Conservation (phyloP, 2,329 filamentous ascomycete species). For the Talaromyces sp. region DNA sequence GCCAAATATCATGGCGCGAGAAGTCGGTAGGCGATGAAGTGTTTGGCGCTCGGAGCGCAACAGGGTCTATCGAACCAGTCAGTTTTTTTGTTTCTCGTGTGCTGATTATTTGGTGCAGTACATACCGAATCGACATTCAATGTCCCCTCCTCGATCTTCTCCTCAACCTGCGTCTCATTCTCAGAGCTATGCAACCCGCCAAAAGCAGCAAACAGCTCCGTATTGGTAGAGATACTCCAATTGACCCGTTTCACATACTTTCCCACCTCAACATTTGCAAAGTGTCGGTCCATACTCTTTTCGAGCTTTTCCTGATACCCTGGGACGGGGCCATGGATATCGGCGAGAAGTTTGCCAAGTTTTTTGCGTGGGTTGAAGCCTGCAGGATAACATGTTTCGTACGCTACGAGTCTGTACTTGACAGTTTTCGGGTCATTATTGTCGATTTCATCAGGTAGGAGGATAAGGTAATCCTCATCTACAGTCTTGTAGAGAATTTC, state of each 20-base stretch:
- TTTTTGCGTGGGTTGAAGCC: slow-evolving; percentile 59
- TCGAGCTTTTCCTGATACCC: slow-evolving; percentile 29
- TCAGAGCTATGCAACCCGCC: slow-evolving; percentile 31
- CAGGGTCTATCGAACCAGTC: slow-evolving; percentile 35
- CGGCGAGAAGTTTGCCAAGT: slow-evolving; percentile 50
- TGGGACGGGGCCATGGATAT: slow-evolving; percentile 53
- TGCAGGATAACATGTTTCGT: slow-evolving; percentile 55
- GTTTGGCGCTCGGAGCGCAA: slow-evolving; percentile 61
- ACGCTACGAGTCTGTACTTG: slow-evolving; percentile 57
- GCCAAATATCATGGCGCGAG: slow-evolving; percentile 56
- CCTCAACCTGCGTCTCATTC: slow-evolving; percentile 24
- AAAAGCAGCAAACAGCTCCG: slow-evolving; percentile 41
- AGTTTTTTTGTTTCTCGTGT: not conserved
- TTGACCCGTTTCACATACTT: slow-evolving; percentile 53
- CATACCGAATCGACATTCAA: slow-evolving; percentile 47
- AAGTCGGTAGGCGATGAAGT: slow-evolving; percentile 56
- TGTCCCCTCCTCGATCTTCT: slow-evolving; percentile 31
- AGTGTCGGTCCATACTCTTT: slow-evolving; percentile 33
- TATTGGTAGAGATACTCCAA: slow-evolving; percentile 42
- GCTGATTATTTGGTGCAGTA: not conserved
- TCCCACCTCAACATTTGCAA: slow-evolving; percentile 25
- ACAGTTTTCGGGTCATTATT: slow-evolving; percentile 1
- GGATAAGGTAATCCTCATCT: slow-evolving; percentile 60
- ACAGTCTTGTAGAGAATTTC: slow-evolving; percentile 51
- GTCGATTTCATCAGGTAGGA: slow-evolving; percentile 44